A percentile compares a stretch with the other conserved stretches of the same genome.
phyloP scores from a whole-genome alignment of 2,329 filamentous ascomycete genomes.

The Cercospora sp. region DNA sequence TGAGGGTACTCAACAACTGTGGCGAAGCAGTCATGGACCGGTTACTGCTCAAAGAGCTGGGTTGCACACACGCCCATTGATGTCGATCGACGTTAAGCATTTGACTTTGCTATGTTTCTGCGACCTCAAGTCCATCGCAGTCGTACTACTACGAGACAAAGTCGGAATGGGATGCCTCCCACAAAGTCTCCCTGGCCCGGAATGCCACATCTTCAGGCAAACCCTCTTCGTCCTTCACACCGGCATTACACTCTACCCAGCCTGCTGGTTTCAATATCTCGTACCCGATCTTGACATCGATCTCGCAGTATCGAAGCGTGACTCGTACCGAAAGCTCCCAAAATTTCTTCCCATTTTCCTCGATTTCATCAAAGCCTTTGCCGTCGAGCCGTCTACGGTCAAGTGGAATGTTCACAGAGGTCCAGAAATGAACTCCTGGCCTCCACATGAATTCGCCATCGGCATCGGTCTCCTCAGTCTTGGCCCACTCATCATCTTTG shows the following conservation, averaged over 20 bases:
- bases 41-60: neutral
- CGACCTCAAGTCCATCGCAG: neutral
- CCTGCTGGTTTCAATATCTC: slow-evolving; percentile 10
- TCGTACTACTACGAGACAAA: slow-evolving; percentile 3
- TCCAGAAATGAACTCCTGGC: neutral
- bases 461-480: neutral
- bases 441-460: neutral
- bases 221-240: neutral
- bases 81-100: neutral
- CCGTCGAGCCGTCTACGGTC: neutral
- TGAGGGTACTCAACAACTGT: neutral
- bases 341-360: slow-evolving; percentile 3
- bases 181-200: slow-evolving; percentile 6
- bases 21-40: neutral
- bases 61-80: neutral
- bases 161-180: slow-evolving; percentile 11
- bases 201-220: slow-evolving; percentile 5
- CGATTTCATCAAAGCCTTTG: neutral
- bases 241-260: neutral
- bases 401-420: neutral
- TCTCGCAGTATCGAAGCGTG: neutral
- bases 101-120: neutral
- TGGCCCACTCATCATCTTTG: neutral
- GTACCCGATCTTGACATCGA: slow-evolving; percentile 12
- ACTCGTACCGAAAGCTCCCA: neutral